Conservation (phyloP, 2,329 filamentous ascomycete genomes). For the Zarea fungicola region DNA sequence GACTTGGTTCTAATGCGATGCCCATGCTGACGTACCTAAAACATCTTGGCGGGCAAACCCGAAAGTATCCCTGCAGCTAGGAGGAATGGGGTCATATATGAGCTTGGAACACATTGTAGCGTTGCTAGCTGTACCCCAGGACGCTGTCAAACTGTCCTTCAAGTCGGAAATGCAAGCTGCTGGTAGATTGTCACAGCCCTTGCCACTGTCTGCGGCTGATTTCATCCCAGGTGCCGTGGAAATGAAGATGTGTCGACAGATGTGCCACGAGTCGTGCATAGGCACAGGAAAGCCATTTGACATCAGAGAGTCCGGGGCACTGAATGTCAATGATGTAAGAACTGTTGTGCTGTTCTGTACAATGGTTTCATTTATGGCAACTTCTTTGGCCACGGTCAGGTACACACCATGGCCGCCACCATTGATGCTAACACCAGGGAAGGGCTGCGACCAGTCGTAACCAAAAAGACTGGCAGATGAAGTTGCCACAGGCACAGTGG, state of each 20-base stretch:
- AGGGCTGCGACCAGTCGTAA: slow-evolving; percentile 4
- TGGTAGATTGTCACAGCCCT: background rate
- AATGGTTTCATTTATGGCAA: background rate
- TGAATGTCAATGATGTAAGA: background rate
- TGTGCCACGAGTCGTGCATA: slow-evolving; percentile 2
- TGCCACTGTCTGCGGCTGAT: background rate
- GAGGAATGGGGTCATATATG: background rate
- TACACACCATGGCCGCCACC: background rate
- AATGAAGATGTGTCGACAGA: slow-evolving; percentile 5
- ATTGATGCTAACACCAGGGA: background rate
- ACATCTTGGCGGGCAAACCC: background rate
- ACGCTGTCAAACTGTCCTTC: background rate
- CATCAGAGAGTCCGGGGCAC: background rate
- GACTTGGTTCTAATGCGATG: background rate
- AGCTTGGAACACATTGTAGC: background rate
- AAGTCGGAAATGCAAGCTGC: background rate
- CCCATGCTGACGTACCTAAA: background rate
- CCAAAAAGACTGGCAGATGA: background rate
- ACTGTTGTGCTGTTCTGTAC: slow-evolving; percentile 1
- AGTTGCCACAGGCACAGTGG: background rate
- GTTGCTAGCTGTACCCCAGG: background rate
- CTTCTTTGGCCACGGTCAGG: background rate
- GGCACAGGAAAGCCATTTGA: background rate
- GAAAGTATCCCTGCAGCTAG: background rate
- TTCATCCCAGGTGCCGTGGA: background rate